Conservation (phyloP, 495 filamentous ascomycete species). For the Tuber melanosporum region DNA sequence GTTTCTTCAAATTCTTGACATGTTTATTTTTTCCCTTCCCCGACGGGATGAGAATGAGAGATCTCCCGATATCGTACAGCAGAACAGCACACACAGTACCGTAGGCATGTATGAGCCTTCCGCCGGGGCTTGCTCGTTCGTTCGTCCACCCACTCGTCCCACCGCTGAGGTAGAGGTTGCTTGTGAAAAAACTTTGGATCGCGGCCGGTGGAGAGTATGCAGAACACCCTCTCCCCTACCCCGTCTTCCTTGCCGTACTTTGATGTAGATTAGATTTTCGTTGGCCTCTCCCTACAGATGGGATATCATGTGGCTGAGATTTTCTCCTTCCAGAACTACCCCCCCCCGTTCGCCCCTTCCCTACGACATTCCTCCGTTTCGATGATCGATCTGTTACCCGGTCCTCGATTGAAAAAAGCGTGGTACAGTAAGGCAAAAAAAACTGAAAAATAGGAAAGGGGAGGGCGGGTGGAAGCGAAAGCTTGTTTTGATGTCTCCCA, state of each 20-base stretch:
- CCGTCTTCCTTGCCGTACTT: not conserved
- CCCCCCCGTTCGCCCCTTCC: not conserved
- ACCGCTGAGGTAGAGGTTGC: not conserved
- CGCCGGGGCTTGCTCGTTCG: not conserved
- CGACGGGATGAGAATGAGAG: not conserved
- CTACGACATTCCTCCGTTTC: not conserved
- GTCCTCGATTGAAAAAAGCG: slow-evolving; percentile 4
- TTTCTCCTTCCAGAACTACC: not conserved
- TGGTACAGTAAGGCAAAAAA: slow-evolving; percentile 4
- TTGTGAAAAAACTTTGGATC: slow-evolving; percentile 3
- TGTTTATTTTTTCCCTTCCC: not conserved
- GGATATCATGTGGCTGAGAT: not conserved
- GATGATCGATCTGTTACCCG: slow-evolving; percentile 3
- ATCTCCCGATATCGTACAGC: slow-evolving; percentile 3
- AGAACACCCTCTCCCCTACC: not conserved
- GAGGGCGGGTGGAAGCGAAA: slow-evolving; percentile 37
- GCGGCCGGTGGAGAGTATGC: not conserved
- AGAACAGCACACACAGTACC: not conserved
- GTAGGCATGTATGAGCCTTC: not conserved
- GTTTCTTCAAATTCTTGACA: not conserved
- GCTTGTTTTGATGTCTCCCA: slow-evolving; percentile 32
- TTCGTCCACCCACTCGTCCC: not conserved
- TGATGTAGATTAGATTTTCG: not conserved
- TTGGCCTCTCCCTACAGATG: not conserved
- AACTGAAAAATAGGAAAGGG: not conserved